Conservation (phyloP, 2,329 filamentous ascomycete genomes). For the Helicocarpus griseus region DNA sequence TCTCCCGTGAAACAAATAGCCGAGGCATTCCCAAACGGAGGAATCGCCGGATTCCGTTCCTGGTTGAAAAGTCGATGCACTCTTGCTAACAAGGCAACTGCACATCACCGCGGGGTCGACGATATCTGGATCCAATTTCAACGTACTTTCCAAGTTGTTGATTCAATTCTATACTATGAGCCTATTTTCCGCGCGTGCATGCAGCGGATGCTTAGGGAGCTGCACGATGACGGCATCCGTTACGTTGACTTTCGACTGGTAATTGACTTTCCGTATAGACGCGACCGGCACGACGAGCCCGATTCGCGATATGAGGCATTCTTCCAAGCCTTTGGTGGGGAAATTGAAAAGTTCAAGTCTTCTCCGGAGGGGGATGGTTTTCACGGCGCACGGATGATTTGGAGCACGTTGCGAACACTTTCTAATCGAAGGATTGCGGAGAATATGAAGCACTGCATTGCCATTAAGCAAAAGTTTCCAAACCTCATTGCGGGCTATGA, state of each 20-base stretch:
- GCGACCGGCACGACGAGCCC: conserved; percentile 52
- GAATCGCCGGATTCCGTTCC: conserved; percentile 58
- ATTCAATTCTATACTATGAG: conserved; percentile 75
- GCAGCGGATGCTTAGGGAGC: conserved; percentile 56
- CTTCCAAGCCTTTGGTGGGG: conserved; percentile 65
- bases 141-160: conserved; percentile 63
- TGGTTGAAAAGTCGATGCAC: conserved; percentile 69
- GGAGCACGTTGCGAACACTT: conserved; percentile 57
- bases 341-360: conserved; percentile 64
- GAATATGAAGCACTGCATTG: conserved; percentile 74
- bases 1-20: conserved; percentile 55
- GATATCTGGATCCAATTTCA: conserved; percentile 77
- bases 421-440: neutral
- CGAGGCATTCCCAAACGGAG: conserved; percentile 63
- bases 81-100: conserved; percentile 60
- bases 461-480: conserved; percentile 53
- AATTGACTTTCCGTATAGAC: conserved; percentile 63
- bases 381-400: conserved; percentile 78
- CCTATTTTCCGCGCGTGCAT: conserved; percentile 76
- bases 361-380: conserved; percentile 64
- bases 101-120: conserved; percentile 75
- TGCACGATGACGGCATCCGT: conserved; percentile 71
- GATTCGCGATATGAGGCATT: conserved; percentile 61
- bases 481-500: conserved; percentile 59
- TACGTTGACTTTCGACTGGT: conserved; percentile 76